Evolutionary conservation across 2,329 filamentous ascomycete species (phyloP).

Genomic region (Grosmannia penicillata): DNA sequence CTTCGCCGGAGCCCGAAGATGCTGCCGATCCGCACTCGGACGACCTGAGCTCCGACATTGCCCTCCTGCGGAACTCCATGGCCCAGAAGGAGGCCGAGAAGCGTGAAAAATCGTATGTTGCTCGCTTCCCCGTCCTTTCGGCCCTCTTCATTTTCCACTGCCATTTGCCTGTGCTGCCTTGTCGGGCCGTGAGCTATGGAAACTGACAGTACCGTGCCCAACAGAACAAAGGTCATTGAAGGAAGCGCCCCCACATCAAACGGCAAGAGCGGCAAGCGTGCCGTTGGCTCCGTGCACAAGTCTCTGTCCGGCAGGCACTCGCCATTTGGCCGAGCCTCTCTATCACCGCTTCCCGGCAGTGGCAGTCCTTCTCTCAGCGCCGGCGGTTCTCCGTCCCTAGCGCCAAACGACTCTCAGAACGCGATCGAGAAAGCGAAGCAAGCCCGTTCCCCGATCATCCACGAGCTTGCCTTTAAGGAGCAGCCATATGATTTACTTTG

Average conservation of each 20-base stretch:
- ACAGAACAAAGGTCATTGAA: slow-evolving; percentile 24
- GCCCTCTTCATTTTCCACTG: background rate
- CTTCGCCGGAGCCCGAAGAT: slow-evolving; percentile 9
- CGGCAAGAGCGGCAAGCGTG: slow-evolving; percentile 11
- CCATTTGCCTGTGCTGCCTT: background rate
- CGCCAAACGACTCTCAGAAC: slow-evolving; percentile 34
- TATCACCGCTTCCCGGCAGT: slow-evolving; percentile 31
- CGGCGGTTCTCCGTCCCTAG: slow-evolving; percentile 36
- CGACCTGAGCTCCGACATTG: slow-evolving; percentile 33
- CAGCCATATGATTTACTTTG: slow-evolving; percentile 33
- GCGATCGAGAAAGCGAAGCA: slow-evolving; percentile 33
- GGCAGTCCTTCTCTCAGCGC: slow-evolving; percentile 41
- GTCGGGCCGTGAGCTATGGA: no score
- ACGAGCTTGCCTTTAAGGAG: slow-evolving; percentile 43
- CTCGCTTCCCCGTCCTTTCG: background rate
- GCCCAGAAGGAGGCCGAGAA: slow-evolving; percentile 29
- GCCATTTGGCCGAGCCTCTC: slow-evolving; percentile 8
- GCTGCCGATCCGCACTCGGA: slow-evolving; percentile 14
- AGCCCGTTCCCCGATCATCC: slow-evolving; percentile 34
- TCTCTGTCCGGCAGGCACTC: slow-evolving; percentile 9
- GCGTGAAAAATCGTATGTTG: slow-evolving; percentile 27
- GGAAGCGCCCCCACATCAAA: slow-evolving; percentile 11
- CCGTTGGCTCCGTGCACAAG: slow-evolving; percentile 9
- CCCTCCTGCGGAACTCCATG: slow-evolving; percentile 30
- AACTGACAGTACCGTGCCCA: no score